Evolutionary conservation across 2,329 filamentous ascomycete species (phyloP).

Genomic region (Sphaerulina musiva): DNA sequence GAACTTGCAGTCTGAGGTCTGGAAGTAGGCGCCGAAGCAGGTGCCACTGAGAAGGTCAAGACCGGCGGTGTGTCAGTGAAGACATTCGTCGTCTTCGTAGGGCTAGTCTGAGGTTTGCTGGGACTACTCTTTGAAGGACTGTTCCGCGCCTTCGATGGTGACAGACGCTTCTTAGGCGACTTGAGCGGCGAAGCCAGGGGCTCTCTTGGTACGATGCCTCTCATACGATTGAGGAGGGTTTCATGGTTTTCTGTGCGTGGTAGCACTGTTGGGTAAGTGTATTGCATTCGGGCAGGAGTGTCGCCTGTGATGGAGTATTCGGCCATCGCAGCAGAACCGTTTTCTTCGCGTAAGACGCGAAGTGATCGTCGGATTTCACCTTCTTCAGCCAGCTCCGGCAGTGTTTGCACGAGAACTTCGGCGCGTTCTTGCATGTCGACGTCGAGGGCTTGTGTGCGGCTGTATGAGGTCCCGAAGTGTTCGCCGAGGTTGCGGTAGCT

Average conservation of each 20-base stretch:
- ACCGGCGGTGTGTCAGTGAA: conserved; percentile 31
- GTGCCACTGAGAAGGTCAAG: conserved; percentile 15
- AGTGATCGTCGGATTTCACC: conserved; percentile 62
- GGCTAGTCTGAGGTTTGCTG: conserved; percentile 26
- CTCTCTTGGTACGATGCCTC: conserved; percentile 34
- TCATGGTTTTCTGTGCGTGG: conserved; percentile 67
- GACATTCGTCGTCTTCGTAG: conserved; percentile 29
- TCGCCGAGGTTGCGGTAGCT: conserved; percentile 66
- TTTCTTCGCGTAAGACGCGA: conserved; percentile 60
- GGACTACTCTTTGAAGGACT: conserved; percentile 23
- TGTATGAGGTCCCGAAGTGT: conserved; percentile 63
- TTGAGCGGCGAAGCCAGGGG: conserved; percentile 28
- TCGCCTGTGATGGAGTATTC: conserved; percentile 82
- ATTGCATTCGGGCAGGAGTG: conserved; percentile 74
- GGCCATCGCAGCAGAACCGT: conserved; percentile 57
- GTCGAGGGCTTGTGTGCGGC: conserved; percentile 62
- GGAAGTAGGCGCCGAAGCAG: conserved; percentile 22
- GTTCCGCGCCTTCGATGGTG: conserved; percentile 23
- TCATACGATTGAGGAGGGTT: conserved; percentile 48
- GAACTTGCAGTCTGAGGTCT: conserved; percentile 27
- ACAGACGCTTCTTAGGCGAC: conserved; percentile 31
- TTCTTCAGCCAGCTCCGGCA: conserved; percentile 53
- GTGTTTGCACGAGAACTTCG: conserved; percentile 50
- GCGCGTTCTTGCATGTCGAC: conserved; percentile 60
- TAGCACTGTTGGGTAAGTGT: conserved; percentile 71